Percentiles rank a stretch among this genome's conserved stretches.
These are phyloP conservation scores for Tetradesmus obliquus DNA, from an alignment of 139 green algal genomes.

Conservation along the genomic window DNA sequence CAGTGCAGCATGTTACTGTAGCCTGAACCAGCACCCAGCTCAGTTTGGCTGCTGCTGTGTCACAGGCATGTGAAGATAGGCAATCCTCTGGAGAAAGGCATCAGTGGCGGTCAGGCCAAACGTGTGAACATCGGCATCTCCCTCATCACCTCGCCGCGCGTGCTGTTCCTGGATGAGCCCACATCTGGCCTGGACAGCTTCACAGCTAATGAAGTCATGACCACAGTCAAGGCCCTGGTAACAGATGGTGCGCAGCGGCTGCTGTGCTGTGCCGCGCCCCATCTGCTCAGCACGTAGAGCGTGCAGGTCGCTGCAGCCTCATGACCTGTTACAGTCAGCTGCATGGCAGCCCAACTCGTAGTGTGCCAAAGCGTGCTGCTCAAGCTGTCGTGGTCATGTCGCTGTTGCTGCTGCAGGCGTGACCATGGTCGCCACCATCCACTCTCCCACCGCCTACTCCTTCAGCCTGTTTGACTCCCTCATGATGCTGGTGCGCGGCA, in stretches of 20 bases:
- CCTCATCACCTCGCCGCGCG: constrained; percentile 72
- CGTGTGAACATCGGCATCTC: constrained; percentile 76
- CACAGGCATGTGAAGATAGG: constrained; percentile 56
- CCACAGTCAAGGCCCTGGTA: constrained; percentile 51
- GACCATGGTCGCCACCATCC: constrained; percentile 78
- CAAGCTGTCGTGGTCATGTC: neutral
- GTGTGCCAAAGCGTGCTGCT: too few species aligned
- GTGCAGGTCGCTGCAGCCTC: too few species aligned
- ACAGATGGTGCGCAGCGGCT: constrained; percentile 4
- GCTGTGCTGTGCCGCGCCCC: neutral
- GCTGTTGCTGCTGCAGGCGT: constrained; percentile 52
- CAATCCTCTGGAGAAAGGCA: constrained; percentile 65
- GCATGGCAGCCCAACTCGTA: too few species aligned
- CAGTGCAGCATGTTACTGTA: too few species aligned
- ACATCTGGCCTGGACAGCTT: constrained; percentile 79
- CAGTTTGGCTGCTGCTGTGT: neutral
- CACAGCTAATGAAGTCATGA: constrained; percentile 76
- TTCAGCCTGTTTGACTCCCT: constrained; percentile 83
- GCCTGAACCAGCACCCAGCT: too few species aligned
- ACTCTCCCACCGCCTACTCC: constrained; percentile 75
- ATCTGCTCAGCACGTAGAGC: too few species aligned
- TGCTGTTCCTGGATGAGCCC: constrained; percentile 82
- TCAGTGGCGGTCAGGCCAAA: constrained; percentile 77
- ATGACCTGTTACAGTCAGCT: too few species aligned
- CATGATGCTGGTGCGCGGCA: constrained; percentile 63